Base-by-base conservation (phyloP, 2,329 filamentous ascomycete genomes). In the Stagonosporopsis rhizophila region DNA sequence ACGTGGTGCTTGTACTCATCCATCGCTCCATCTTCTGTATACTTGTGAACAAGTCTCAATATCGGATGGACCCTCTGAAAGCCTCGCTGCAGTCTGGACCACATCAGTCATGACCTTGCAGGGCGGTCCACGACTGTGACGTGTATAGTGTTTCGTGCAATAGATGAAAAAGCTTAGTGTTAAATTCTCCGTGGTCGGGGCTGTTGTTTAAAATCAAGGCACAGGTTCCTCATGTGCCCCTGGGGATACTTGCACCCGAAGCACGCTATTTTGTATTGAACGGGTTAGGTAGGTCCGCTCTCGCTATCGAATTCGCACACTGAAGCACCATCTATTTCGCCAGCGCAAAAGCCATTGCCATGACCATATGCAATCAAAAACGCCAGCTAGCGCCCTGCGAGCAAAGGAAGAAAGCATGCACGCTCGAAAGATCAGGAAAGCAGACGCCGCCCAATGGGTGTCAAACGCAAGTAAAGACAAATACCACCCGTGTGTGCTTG, bases 321-420 rank as follows among this genome's bases (percentile, higher is more conserved):
- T 4, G 14, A 28, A 42, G 9, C 23, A 42, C 39, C 39, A 28
- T 42, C 39, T 42, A 42, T 42, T 15, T 17, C 32, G 41, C 41
- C 37, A 47, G 28, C n/a, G 35, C 46, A n/a, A 40, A 34, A 25
- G 20, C 41, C 15, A 38, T 40, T 40, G 30, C 28, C 40, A 32
- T 47, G 48, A 34, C 47, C 32, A 28, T 34, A 47, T 47, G 53
- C 42, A 56, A 52, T 34, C 47, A 3, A n/a, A 23, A 52, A 52
- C 42, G 42, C 53, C 53, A 17, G 8, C 4, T 28, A 47, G 47
- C 42, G 47, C 53, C 47, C 20, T 39, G 32, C 22, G 17, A 15
- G 17, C 23, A 23, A 41, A 12, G 9, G 15, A 35, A 35, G 19
- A 28, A 44, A 32, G 15, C 32, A 52, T 52, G 53, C 42, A n/a